Base-by-base conservation (phyloP, 768 basidiomycete genomes). In the Serendipita indica region DNA sequence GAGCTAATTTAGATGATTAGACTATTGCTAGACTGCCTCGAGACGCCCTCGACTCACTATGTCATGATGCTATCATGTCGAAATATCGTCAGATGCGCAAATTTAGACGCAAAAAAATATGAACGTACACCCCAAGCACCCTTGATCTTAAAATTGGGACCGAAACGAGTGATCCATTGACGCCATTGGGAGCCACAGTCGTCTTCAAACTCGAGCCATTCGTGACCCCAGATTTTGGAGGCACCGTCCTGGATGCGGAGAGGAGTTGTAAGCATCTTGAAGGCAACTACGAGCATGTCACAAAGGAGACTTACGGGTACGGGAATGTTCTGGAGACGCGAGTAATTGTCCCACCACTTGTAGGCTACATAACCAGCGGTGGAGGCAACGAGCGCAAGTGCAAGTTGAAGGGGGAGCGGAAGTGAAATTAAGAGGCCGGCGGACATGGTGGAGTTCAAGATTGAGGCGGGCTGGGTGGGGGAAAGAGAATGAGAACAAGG, bases 141-240 rank as follows among this genome's bases (percentile, higher is more conserved):
- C 60, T 71, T 72, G 63, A 73, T 68, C 52, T 64, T 67, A 66
- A 68, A 73, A 52, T 72, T 59, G 20, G 69, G 64, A 1, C 72
- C 72, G 49, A 69, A 67, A 7, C 61, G 56, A n/a, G 63, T 58
- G 27, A 69, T 64, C 72, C 72, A 73, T 34, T 65, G 60, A 1
- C 64, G 65, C 63, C 70, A 70, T 65, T 68, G 68, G 54, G 69
- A 66, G 46, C 64, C 65, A 25, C 69, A 67, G 39, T 70, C 65
- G 35, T 69, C 68, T 35, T 71, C 63, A 62, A 69, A 71, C 6
- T 67, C 67, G 22, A 64, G 60, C 32, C 68, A 65, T 61, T 73
- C 72, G 60, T 73, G 72, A 5, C 72, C 72, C 70, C 70, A 72
- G 57, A 70, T 43, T 3, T n/a, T 43, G 6, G 41, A 43, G 27